Evolutionary conservation across 345 rosid genomes (phyloP).

Genomic region (Psidium friedrichsthalianum): DNA sequence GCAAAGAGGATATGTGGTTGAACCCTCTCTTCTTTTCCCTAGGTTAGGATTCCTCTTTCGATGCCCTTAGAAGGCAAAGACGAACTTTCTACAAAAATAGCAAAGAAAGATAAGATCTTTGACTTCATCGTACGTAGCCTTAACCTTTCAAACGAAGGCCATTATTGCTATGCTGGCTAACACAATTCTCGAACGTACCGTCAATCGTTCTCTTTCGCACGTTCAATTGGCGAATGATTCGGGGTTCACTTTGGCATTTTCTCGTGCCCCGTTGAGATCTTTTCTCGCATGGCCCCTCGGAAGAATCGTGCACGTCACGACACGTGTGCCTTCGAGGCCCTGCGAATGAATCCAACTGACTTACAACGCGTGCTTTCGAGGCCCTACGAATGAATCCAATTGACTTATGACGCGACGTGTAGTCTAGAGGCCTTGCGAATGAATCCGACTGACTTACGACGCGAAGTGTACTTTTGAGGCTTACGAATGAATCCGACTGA

Average conservation of each 20-base stretch:
- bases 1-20: no score
- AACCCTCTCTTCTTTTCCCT: no score
- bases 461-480: no score
- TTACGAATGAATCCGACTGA: rapidly evolving
- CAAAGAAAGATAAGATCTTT: background rate
- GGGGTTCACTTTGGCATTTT: background rate
- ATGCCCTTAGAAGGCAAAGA: background rate
- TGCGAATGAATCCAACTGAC: no score
- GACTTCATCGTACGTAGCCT: background rate
- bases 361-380: background rate
- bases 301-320: background rate
- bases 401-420: no score
- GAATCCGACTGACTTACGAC: no score
- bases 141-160: background rate
- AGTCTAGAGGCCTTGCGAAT: no score
- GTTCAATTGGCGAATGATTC: background rate
- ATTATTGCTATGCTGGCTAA: background rate
- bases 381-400: background rate
- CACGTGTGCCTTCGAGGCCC: no score
- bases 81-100: background rate
- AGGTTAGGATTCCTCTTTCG: background rate
- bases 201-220: background rate
- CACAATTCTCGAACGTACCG: no score
- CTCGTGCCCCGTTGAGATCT: background rate
- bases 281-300: background rate